These are phyloP conservation scores for Botrytis porri DNA, from an alignment of 2,329 filamentous ascomycete genomes.

Conservation along the genomic window DNA sequence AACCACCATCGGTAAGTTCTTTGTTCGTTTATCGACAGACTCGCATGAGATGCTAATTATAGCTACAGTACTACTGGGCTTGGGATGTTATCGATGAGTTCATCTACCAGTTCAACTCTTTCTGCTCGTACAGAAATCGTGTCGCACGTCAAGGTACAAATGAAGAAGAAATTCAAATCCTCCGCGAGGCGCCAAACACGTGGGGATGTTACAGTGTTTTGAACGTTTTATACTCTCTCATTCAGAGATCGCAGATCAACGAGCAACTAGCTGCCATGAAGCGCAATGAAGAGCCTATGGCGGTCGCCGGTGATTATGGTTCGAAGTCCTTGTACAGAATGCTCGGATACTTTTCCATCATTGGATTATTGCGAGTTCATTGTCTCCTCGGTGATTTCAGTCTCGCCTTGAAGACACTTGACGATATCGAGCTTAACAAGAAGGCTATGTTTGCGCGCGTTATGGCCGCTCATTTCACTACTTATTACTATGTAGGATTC, in stretches of 20 bases:
- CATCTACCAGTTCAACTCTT: slow-evolving; percentile 99
- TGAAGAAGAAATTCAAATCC: slow-evolving; percentile 85
- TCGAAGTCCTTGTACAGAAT: slow-evolving; percentile 93
- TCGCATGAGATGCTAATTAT: slow-evolving; percentile 27
- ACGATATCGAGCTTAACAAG: slow-evolving; percentile 99
- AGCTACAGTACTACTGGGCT: slow-evolving; percentile 88
- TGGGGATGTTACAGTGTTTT: slow-evolving; percentile 99
- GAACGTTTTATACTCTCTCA: slow-evolving; percentile 98
- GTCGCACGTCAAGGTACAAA: slow-evolving; percentile 80
- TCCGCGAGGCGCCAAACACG: slow-evolving; percentile 96
- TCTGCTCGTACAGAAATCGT: slow-evolving; percentile 93
- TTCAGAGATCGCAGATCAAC: slow-evolving; percentile 96
- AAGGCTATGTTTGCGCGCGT: slow-evolving; percentile 99
- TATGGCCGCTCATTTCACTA: slow-evolving; percentile 99
- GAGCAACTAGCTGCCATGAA: slow-evolving; percentile 96
- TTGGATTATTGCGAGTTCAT: slow-evolving; percentile 93
- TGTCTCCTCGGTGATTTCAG: slow-evolving; percentile 96
- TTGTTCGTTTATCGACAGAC: neutral
- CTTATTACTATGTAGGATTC: slow-evolving; percentile 99
- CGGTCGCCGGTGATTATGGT: slow-evolving; percentile 92
- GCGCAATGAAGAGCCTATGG: slow-evolving; percentile 82
- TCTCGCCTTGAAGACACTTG: slow-evolving; percentile 95
- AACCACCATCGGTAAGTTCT: slow-evolving; percentile 83
- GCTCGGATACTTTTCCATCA: slow-evolving; percentile 99
- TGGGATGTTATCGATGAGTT: slow-evolving; percentile 99